Evolutionary conservation across 1,139 yeast species (phyloP).

Genomic region (Pneumocystis oryctolagi): DNA sequence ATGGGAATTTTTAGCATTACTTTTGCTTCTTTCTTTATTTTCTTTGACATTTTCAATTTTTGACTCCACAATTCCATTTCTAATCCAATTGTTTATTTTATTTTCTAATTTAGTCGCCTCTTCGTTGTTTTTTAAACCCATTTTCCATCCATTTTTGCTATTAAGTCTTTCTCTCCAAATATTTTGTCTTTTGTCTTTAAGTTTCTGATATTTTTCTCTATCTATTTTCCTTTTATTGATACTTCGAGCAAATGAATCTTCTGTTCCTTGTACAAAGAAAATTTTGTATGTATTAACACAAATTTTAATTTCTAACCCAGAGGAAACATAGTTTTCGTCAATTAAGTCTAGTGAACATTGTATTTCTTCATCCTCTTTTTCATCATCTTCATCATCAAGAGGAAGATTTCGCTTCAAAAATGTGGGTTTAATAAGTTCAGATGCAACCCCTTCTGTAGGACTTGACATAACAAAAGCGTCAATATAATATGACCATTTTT

Average conservation of each 20-base stretch:
- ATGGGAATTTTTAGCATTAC: neutral
- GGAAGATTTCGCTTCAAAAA: conserved; percentile 43
- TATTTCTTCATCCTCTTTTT: conserved; percentile 19
- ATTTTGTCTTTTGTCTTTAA: neutral
- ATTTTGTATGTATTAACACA: conserved; percentile 67
- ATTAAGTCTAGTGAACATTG: conserved; percentile 1
- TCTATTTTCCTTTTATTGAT: neutral
- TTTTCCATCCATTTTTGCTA: conserved; percentile 5
- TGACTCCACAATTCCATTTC: neutral
- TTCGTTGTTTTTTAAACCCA: neutral
- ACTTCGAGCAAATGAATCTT: conserved; percentile 52
- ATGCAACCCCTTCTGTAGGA: conserved; percentile 93
- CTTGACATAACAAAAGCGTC: conserved; percentile 88
- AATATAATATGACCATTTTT: conserved; percentile 79
- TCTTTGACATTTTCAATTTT: neutral
- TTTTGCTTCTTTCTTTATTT: neutral
- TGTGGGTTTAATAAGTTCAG: conserved; percentile 59
- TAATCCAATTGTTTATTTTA: neutral
- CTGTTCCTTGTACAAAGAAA: conserved; percentile 68
- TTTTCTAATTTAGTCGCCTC: neutral
- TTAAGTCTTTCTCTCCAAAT: conserved; percentile 6
- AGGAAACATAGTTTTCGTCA: conserved; percentile 17
- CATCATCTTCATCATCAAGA: conserved; percentile 33
- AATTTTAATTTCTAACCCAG: conserved; percentile 68
- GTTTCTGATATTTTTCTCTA: neutral